Evolutionary conservation across 768 basidiomycete genomes (phyloP).

Genomic region (Trametes maxima): DNA sequence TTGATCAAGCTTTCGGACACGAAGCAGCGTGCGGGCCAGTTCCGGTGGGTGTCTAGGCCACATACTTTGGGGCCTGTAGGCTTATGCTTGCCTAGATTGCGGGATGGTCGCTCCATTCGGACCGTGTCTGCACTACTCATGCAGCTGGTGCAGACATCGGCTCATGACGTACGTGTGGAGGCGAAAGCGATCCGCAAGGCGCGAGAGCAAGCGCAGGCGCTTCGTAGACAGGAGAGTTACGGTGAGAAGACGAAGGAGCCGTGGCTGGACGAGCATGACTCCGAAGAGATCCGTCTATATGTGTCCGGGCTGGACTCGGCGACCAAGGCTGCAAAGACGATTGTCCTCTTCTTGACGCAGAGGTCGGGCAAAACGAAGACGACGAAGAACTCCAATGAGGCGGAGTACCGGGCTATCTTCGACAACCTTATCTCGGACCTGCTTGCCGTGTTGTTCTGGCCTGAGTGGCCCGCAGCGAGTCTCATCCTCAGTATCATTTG

Average conservation of each 20-base stretch:
- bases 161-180: slow-evolving; percentile 80
- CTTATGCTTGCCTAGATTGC: slow-evolving; percentile 54
- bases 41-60: slow-evolving; percentile 56
- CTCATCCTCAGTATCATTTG: slow-evolving; percentile 79
- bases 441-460: slow-evolving; percentile 86
- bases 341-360: slow-evolving; percentile 45
- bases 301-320: slow-evolving; percentile 76
- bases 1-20: slow-evolving; percentile 88
- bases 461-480: slow-evolving; percentile 96
- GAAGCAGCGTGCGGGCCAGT: slow-evolving; percentile 89
- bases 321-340: slow-evolving; percentile 81
- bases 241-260: slow-evolving; percentile 51
- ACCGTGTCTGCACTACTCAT: slow-evolving; percentile 92
- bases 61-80: slow-evolving; percentile 1
- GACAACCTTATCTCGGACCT: slow-evolving; percentile 90
- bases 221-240: slow-evolving; percentile 66
- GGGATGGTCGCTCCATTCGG: slow-evolving; percentile 89
- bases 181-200: slow-evolving; percentile 62
- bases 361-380: slow-evolving; percentile 87
- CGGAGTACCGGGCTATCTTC: slow-evolving; percentile 91
- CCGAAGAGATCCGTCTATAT: slow-evolving; percentile 76
- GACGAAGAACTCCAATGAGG: slow-evolving; percentile 90
- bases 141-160: slow-evolving; percentile 95
- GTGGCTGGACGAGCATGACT: slow-evolving; percentile 69
- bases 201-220: slow-evolving; percentile 60